A percentile compares a stretch with the other conserved stretches of the same genome.
These are phyloP conservation scores for Trypanosomatidae sp. DNA, from an alignment of 208 protist genomes.

Conservation along the genomic window DNA sequence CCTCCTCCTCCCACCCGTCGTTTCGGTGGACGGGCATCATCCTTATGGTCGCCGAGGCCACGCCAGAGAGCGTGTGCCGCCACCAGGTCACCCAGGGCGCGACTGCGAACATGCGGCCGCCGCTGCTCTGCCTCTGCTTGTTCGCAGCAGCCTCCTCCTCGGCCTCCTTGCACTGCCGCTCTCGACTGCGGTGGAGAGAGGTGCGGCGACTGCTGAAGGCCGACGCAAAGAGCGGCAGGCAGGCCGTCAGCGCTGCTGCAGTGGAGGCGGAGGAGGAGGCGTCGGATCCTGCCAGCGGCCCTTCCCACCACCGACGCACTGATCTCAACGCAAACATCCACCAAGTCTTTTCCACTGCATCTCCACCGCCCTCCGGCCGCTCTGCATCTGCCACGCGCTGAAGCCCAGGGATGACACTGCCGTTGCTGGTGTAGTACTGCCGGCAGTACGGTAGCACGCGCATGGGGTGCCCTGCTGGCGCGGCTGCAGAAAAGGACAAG, in stretches of 20 bases:
- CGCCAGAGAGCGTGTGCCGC: constrained; percentile 4
- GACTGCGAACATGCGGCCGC: neutral
- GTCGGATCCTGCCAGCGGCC: neutral
- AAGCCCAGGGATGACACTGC: constrained; percentile 9
- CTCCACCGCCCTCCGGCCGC: neutral
- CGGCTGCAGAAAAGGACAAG: neutral
- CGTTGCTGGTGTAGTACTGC: constrained; percentile 32
- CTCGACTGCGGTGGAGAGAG: constrained; percentile 19
- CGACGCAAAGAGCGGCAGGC: constrained; percentile 21
- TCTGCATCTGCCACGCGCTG: neutral
- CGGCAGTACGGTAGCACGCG: constrained; percentile 51
- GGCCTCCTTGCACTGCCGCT: constrained; percentile 13
- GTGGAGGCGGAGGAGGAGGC: neutral
- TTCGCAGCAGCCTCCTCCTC: constrained; percentile 10
- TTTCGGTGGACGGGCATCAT: neutral
- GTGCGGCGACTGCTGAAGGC: constrained; percentile 19
- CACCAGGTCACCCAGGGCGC: constrained; percentile 9
- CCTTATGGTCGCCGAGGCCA: neutral
- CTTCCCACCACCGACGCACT: neutral
- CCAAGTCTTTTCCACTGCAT: neutral
- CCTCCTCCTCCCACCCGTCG: constrained; percentile 1
- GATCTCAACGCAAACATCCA: neutral
- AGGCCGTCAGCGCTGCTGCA: neutral
- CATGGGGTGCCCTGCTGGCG: constrained; percentile 1
- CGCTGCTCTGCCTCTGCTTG: constrained; percentile 1